Percentiles rank a stretch among this genome's conserved stretches.
Conservation (phyloP, 2,329 filamentous ascomycete species). For the Neopestalotiopsis rosae region DNA sequence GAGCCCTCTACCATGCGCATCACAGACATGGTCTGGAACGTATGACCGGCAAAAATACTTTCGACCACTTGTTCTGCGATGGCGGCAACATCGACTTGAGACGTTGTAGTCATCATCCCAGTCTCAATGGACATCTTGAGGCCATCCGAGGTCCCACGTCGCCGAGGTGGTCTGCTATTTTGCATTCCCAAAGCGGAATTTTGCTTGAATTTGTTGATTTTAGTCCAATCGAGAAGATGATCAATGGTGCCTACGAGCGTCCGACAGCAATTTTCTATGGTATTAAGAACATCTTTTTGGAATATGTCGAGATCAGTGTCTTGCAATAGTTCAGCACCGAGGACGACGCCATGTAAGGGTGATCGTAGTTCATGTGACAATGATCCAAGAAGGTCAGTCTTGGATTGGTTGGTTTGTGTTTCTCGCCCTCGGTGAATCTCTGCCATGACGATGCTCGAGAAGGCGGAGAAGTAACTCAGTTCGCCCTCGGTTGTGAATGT, state of each 20-base stretch:
- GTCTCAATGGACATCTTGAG: constrained; percentile 22
- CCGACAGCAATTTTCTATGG: constrained; percentile 55
- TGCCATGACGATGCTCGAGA: constrained; percentile 59
- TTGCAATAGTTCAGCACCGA: constrained; percentile 56
- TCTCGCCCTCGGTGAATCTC: constrained; percentile 54
- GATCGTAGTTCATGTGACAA: constrained; percentile 66
- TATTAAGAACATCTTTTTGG: constrained; percentile 52
- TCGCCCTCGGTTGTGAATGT: constrained; percentile 51
- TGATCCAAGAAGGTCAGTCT: constrained; percentile 62
- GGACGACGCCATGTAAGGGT: constrained; percentile 63
- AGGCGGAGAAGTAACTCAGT: constrained; percentile 54
- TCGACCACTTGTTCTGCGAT: constrained; percentile 53
- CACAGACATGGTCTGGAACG: constrained; percentile 30
- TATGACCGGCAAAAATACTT: constrained; percentile 51
- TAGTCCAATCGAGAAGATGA: constrained; percentile 59
- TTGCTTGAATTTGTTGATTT: constrained; percentile 50
- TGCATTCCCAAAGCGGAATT: constrained; percentile 17
- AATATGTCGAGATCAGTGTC: constrained; percentile 53
- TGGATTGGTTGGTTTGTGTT: constrained; percentile 47
- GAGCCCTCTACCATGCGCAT: not conserved
- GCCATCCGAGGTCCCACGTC: not conserved
- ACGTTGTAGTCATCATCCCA: constrained; percentile 29
- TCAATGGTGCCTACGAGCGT: constrained; percentile 59
- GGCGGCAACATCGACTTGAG: constrained; percentile 41
- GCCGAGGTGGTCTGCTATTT: not conserved